Percentiles rank a stretch among this genome's conserved stretches.
phyloP scores from a whole-genome alignment of 345 rosid species.

The Hibiscus tridactylites region DNA sequence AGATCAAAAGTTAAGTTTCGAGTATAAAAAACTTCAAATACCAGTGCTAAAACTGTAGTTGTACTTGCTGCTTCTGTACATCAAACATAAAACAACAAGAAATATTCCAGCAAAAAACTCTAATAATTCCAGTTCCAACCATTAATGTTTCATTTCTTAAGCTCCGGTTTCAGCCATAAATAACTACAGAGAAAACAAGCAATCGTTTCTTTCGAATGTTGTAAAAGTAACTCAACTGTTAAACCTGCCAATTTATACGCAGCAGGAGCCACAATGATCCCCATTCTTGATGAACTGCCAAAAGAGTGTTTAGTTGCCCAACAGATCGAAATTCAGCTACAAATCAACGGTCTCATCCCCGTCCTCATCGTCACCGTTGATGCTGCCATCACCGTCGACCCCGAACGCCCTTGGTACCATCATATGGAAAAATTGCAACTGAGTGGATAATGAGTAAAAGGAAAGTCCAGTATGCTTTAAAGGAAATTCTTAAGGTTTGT shows the following conservation, averaged over 20 bases:
- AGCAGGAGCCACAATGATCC: not conserved
- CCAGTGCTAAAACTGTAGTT: slow-evolving; percentile 44
- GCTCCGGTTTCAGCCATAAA: not conserved
- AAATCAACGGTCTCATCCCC: not conserved
- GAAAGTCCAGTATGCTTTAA: slow-evolving; percentile 3
- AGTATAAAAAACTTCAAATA: too few relatives aligned
- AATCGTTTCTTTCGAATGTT: not conserved
- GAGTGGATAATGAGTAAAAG: slow-evolving; percentile 1
- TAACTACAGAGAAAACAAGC: not conserved
- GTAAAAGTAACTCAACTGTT: not conserved
- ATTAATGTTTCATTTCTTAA: not conserved
- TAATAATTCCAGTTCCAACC: not conserved
- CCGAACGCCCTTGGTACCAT: not conserved
- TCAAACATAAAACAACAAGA: not conserved
- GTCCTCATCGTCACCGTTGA: slow-evolving; percentile 1
- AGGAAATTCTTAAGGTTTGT: not conserved
- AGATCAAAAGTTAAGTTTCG: too few relatives aligned
- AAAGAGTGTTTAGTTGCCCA: slow-evolving; percentile 18
- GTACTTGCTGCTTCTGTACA: slow-evolving; percentile 22
- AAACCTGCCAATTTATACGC: not conserved
- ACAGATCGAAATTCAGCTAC: not conserved
- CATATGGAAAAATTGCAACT: not conserved
- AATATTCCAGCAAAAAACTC: not conserved
- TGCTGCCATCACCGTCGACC: not conserved
- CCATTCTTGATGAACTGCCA: slow-evolving; percentile 14